Base-by-base conservation (phyloP, 306 rosid genomes). In the Fragaria iinumae region DNA sequence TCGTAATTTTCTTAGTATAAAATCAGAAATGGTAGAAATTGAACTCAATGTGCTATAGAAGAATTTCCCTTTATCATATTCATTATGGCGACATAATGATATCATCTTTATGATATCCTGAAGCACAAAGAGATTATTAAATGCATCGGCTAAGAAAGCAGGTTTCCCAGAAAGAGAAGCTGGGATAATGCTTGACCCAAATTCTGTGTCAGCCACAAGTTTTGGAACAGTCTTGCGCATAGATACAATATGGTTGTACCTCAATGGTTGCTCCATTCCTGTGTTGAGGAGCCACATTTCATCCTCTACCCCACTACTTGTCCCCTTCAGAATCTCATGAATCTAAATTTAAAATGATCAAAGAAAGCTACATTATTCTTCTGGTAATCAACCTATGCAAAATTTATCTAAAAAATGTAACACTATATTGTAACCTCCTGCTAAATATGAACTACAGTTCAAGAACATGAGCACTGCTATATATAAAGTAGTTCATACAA, bases 21-120 rank as follows among this genome's bases (percentile, higher is more conserved):
- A 93, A 87, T 93, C 98, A 78, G 93, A 90, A 82, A 91, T 81
- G 44, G 93, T 89, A 82, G 84, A 88, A 67, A 91, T 81, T 86
- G 98, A 91, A 88, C 83, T 83, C 87, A 93, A 81, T 1, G 92
- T 84, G 84, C 96, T 93, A 88, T 84, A 93, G 82, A 93, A 91
- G 55, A 91, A 80, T 56, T 88, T 85, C 85, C 79, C 86, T 74
- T 80, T 63, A 89, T 88, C 97, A 76, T 67, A 87, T 70, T 79
- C 92, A 81, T 83, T 73, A 76, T 78, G 75, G 62, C 67, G 76
- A 82, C 81, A 83, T 59, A 85, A 83, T 27, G 85, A 80, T 75
- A 86, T 62, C 84, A 86, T 80, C 87, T 23, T 81, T 71, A 80
- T 81, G 75, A 93, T 84, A 83, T 90, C 96, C 65, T 74, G 91